phyloP scores from a whole-genome alignment of 495 filamentous ascomycete species.

The Podospora didyma region DNA sequence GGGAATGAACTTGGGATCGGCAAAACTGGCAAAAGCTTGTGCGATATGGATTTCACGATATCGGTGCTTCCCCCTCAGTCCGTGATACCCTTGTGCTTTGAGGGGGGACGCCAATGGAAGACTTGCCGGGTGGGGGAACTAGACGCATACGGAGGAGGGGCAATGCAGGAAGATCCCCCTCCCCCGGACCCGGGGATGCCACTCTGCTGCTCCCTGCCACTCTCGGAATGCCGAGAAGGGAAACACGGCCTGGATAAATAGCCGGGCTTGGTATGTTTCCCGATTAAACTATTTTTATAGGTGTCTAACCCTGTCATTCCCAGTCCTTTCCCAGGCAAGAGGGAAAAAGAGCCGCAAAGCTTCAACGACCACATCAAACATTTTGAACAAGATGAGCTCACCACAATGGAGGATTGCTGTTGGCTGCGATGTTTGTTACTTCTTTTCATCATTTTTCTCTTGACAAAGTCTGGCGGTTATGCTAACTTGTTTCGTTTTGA shows the following conservation, averaged over 20 bases:
- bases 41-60: neutral
- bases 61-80: neutral
- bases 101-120: slow-evolving; percentile 13
- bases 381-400: slow-evolving; percentile 27
- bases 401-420: slow-evolving; percentile 45
- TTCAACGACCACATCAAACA: slow-evolving; percentile 1
- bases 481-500: slow-evolving; percentile 9
- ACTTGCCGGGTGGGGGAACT: slow-evolving; percentile 20
- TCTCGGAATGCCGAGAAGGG: slow-evolving; percentile 26
- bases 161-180: slow-evolving; percentile 16
- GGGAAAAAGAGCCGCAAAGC: slow-evolving; percentile 5
- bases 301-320: slow-evolving; percentile 8
- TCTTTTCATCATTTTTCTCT: slow-evolving; percentile 1
- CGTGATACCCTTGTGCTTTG: slow-evolving; percentile 11
- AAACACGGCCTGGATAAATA: slow-evolving; percentile 33
- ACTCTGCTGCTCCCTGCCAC: slow-evolving; percentile 4
- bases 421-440: slow-evolving; percentile 43
- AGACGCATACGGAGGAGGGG: slow-evolving; percentile 20
- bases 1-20: neutral
- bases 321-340: neutral
- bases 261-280: slow-evolving; percentile 1
- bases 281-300: slow-evolving; percentile 13
- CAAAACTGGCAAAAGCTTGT: neutral
- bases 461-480: neutral
- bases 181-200: slow-evolving; percentile 10